Conservation (phyloP, 202 grass and related monocot species). For the Schoenoplectus tabernaemontani region DNA sequence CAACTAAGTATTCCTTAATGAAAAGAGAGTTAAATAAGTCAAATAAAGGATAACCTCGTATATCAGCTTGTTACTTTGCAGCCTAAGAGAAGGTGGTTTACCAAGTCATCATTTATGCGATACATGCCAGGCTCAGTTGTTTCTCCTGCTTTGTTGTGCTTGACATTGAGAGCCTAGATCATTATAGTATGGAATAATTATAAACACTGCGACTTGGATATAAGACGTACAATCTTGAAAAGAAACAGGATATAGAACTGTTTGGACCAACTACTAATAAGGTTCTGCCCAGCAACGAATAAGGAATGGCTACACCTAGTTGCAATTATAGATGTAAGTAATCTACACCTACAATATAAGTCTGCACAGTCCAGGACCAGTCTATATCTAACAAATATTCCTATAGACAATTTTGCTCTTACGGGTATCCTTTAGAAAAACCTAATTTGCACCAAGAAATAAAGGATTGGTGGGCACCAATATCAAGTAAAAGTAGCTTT, state of each 20-base stretch:
- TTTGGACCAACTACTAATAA: too few relatives aligned
- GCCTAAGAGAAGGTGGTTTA: constrained; percentile 37
- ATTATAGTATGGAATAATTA: constrained; percentile 8
- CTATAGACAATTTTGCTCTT: too few relatives aligned
- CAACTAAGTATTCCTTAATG: constrained; percentile 83
- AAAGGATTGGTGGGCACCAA: background rate
- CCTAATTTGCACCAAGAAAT: too few relatives aligned
- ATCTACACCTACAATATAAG: too few relatives aligned
- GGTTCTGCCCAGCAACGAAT: too few relatives aligned
- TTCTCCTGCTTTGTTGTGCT: constrained; percentile 78
- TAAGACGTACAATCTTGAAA: background rate
- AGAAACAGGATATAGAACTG: background rate
- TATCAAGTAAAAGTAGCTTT: background rate
- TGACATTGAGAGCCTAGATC: constrained; percentile 64
- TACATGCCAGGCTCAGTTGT: constrained; percentile 86
- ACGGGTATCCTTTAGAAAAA: too few relatives aligned
- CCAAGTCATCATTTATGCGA: constrained; percentile 96
- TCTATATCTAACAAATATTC: too few relatives aligned
- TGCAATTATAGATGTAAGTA: too few relatives aligned
- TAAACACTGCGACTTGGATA: background rate
- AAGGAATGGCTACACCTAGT: too few relatives aligned
- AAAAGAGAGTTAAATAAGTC: constrained; percentile 6
- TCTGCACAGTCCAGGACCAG: too few relatives aligned
- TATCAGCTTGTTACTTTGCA: background rate
- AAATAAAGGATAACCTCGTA: constrained; percentile 9